phyloP scores from a whole-genome alignment of 2,329 filamentous ascomycete genomes.

The Nigrograna mackinnonii region DNA sequence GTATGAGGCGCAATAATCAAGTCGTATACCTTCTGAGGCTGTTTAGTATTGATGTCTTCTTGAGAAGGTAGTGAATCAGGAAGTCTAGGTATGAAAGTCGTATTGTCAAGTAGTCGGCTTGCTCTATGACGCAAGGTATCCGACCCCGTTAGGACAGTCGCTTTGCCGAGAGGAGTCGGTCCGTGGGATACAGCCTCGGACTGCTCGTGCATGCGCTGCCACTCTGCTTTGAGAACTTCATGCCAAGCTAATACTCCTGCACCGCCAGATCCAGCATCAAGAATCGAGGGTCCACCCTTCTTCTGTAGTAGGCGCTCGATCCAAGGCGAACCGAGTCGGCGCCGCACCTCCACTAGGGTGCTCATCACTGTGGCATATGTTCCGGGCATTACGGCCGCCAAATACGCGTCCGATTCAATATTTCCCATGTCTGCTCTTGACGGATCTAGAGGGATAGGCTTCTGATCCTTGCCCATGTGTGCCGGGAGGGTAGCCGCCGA shows the following conservation, averaged over 20 bases:
- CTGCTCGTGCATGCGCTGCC: slow-evolving; percentile 65
- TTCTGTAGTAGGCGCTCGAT: slow-evolving; percentile 65
- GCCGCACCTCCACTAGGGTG: slow-evolving; percentile 72
- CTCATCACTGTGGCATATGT: slow-evolving; percentile 71
- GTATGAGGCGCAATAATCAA: slow-evolving; percentile 87
- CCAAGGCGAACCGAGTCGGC: slow-evolving; percentile 73
- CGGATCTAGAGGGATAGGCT: slow-evolving; percentile 66
- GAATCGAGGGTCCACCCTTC: slow-evolving; percentile 64
- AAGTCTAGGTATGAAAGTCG: slow-evolving; percentile 88
- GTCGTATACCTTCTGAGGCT: slow-evolving; percentile 77
- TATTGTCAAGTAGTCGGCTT: slow-evolving; percentile 79
- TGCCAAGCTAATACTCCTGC: slow-evolving; percentile 76
- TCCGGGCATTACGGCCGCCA: slow-evolving; percentile 70
- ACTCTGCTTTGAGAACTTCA: slow-evolving; percentile 79
- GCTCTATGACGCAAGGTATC: slow-evolving; percentile 74
- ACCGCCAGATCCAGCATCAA: slow-evolving; percentile 76
- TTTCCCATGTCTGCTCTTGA: slow-evolving; percentile 69
- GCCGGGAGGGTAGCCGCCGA: slow-evolving; percentile 70
- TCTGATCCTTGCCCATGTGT: slow-evolving; percentile 60
- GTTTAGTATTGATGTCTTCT: slow-evolving; percentile 39
- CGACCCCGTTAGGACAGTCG: slow-evolving; percentile 79
- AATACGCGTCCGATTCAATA: slow-evolving; percentile 74
- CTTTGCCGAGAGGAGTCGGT: slow-evolving; percentile 65
- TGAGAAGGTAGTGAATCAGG: slow-evolving; percentile 79
- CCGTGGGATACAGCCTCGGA: slow-evolving; percentile 23